Base-by-base conservation (phyloP, 345 rosid species). In the Boechera stricta region DNA sequence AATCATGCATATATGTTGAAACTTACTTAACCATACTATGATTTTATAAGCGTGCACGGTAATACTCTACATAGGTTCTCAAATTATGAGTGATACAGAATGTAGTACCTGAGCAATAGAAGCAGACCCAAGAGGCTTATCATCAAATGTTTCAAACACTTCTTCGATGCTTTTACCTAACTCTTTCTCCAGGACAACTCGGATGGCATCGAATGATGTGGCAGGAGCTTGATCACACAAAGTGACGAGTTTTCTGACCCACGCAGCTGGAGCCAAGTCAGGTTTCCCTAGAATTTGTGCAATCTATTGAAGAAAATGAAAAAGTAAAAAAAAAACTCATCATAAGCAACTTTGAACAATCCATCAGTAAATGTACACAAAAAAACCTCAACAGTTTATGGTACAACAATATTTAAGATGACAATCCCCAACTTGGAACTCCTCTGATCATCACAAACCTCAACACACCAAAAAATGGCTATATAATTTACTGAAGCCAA, bases 221-320 rank as follows among this genome's bases (percentile, higher is more conserved):
- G 91, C 86, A 15, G 98, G 99, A 81, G 99, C 97, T 66, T 75
- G 94, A 77, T 95, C 98, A 69, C 94, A 95, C 65, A 95, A 78
- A 5, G 95, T 91, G 60, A 91, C 98, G 26, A 95, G 94, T 81
- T 84, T 91, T 82, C 84, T 90, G 36, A 92, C 97, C 98, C 99
- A 91, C 0, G 99, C 94, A 59, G 90, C 87, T 11, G 97, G 96
- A 51, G 97, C 98, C 77, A 92, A 42, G 87, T 95, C 98, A 29
- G 99, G 98, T 85, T 92, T 92, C 82, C 99, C 97, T 42, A 92
- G 33, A 72, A 92, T 85, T 75, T 95, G 99, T 24, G 98, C 98
- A 80, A 87, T 59, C 99, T 92, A 76, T 82, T 80, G 28, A 29
- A 16, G 3, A 74, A 42, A 31, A 42, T 7, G 32, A 38, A 24